These are phyloP conservation scores for Corylus avellana DNA, from an alignment of 306 rosid species.

Conservation along the genomic window DNA sequence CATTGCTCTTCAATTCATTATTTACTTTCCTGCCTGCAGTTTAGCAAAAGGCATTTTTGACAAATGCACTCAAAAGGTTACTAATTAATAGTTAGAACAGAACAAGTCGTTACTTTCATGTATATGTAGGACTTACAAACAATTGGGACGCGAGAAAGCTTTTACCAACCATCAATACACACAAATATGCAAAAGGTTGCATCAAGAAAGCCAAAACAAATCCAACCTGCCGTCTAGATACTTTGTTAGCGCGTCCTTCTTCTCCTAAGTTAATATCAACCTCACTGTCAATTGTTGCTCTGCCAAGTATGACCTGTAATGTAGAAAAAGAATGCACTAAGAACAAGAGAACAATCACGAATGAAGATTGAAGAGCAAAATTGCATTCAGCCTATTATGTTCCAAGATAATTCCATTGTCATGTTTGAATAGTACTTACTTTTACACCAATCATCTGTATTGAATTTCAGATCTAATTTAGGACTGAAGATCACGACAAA, in stretches of 20 bases:
- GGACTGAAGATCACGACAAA: background rate
- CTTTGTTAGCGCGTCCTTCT: conserved; percentile 67
- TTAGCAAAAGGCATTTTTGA: background rate
- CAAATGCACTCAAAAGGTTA: conserved; percentile 6
- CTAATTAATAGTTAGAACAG: conserved; percentile 1
- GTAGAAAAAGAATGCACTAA: conserved; percentile 30
- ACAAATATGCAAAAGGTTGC: conserved; percentile 16
- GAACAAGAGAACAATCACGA: conserved; percentile 9
- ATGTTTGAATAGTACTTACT: background rate
- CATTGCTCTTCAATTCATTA: background rate
- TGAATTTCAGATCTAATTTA: background rate
- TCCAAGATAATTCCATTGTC: background rate
- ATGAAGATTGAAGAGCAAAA: conserved; percentile 1
- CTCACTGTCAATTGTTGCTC: conserved; percentile 57
- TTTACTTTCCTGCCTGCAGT: background rate
- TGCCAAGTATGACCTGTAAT: conserved; percentile 74
- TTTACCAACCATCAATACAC: conserved; percentile 25
- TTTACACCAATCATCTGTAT: background rate
- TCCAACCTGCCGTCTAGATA: conserved; percentile 83
- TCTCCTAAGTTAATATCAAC: conserved; percentile 84
- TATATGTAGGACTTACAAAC: conserved; percentile 11
- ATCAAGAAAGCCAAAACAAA: conserved; percentile 20
- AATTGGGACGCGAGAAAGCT: conserved; percentile 8
- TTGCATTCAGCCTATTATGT: conserved; percentile 3
- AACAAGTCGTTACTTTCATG: conserved; percentile 10